phyloP scores from a whole-genome alignment of 768 basidiomycete genomes.

The Trametes cingulata region DNA sequence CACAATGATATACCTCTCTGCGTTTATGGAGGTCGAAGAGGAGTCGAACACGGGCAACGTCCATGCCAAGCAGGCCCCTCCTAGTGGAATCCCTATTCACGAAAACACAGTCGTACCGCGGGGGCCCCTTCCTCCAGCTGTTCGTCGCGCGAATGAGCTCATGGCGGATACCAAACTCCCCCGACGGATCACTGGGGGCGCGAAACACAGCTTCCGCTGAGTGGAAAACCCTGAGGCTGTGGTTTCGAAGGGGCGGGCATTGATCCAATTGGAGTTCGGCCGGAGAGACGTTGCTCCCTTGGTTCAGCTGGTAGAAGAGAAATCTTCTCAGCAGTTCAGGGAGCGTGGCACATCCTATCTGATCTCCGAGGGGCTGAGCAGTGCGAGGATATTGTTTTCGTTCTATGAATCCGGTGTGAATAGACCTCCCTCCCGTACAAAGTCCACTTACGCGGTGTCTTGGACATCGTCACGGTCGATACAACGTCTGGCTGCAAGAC shows the following conservation, averaged over 20 bases:
- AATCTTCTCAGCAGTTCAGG: neutral
- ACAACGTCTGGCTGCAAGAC: no score
- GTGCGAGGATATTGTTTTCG: no score
- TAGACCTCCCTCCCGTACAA: no score
- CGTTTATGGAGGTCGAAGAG: neutral
- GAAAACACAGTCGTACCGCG: neutral
- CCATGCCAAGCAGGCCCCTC: neutral
- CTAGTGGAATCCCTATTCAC: neutral
- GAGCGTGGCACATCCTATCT: neutral
- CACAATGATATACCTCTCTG: slow-evolving; percentile 26
- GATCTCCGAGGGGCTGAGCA: no score
- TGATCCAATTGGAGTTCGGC: neutral
- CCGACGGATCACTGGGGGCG: neutral
- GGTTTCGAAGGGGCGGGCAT: neutral
- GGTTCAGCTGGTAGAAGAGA: neutral
- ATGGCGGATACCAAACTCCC: neutral
- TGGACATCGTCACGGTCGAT: no score
- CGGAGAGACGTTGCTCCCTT: neutral
- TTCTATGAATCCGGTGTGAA: no score
- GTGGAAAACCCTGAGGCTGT: neutral
- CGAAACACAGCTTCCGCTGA: neutral
- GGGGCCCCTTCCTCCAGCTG: neutral
- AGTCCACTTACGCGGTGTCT: no score
- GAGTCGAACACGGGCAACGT: neutral
- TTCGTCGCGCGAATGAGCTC: neutral